Conservation (phyloP, 2,329 filamentous ascomycete species). For the Cercospora zeina region DNA sequence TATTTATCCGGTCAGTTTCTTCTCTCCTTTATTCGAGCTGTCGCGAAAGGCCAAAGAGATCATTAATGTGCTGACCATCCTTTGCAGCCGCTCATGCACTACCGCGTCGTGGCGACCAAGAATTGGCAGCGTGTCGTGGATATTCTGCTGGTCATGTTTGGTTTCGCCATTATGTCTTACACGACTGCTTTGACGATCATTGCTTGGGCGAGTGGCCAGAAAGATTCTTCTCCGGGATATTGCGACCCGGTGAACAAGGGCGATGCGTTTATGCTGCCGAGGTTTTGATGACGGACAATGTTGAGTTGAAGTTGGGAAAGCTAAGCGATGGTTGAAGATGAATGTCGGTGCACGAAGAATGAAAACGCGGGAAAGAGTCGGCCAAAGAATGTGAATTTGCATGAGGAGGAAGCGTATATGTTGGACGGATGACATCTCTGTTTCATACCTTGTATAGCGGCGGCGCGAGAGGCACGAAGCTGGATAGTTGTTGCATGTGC, state of each 20-base stretch:
- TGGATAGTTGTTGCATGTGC: neutral
- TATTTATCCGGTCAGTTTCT: conserved; percentile 83
- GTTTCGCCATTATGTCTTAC: conserved; percentile 84
- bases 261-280: conserved; percentile 14
- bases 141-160: conserved; percentile 75
- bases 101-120: conserved; percentile 72
- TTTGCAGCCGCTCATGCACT: conserved; percentile 82
- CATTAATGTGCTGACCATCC: conserved; percentile 17
- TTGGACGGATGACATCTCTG: neutral
- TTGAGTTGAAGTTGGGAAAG: neutral
- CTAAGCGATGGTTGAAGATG: neutral
- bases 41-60: neutral
- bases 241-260: conserved; percentile 52
- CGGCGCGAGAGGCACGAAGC: neutral
- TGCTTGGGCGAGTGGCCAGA: conserved; percentile 71
- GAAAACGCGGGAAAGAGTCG: neutral
- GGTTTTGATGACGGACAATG: neutral
- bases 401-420: neutral
- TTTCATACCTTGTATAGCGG: neutral
- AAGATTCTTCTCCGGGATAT: conserved; percentile 59
- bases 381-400: neutral
- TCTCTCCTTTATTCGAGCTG: neutral
- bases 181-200: conserved; percentile 83
- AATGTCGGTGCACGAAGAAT: neutral
- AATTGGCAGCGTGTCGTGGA: conserved; percentile 69